Percentiles rank a stretch among this genome's conserved stretches.
Evolutionary conservation across 305 asterid genomes (phyloP).

Genomic region (Fraxinus latifolia): DNA sequence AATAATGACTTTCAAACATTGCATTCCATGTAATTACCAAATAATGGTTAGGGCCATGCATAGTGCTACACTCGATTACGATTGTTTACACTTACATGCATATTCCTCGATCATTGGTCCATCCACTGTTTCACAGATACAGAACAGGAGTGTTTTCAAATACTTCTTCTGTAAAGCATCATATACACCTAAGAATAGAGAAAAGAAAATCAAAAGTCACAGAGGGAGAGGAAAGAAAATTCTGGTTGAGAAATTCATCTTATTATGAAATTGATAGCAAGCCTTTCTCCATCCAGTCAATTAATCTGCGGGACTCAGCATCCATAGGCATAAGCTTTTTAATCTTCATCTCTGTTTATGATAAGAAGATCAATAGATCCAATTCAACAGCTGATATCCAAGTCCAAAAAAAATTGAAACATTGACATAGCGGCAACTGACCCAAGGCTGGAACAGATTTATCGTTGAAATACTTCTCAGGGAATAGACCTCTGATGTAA

Average conservation of each 20-base stretch:
- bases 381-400: conserved; percentile 1
- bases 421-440: conserved; percentile 24
- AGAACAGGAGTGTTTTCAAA: conserved; percentile 82
- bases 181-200: conserved; percentile 66
- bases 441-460: conserved; percentile 95
- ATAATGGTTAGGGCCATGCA: neutral
- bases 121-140: conserved; percentile 69
- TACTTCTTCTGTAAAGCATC: conserved; percentile 93
- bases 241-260: conserved; percentile 2
- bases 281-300: conserved; percentile 99
- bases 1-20: neutral
- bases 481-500: conserved; percentile 94
- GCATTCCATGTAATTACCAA: neutral
- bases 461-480: conserved; percentile 87
- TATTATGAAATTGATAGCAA: conserved; percentile 6
- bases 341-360: conserved; percentile 79
- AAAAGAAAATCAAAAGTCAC: conserved; percentile 21
- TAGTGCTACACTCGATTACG: neutral
- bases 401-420: neutral
- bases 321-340: conserved; percentile 98
- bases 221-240: conserved; percentile 10
- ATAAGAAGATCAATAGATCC: conserved; percentile 22
- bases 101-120: conserved; percentile 97
- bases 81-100: conserved; percentile 55
- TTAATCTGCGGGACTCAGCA: conserved; percentile 89